A percentile compares a stretch with the other conserved stretches of the same genome.
phyloP scores from a whole-genome alignment of 768 basidiomycete species.

The Clathrus columnatus region DNA sequence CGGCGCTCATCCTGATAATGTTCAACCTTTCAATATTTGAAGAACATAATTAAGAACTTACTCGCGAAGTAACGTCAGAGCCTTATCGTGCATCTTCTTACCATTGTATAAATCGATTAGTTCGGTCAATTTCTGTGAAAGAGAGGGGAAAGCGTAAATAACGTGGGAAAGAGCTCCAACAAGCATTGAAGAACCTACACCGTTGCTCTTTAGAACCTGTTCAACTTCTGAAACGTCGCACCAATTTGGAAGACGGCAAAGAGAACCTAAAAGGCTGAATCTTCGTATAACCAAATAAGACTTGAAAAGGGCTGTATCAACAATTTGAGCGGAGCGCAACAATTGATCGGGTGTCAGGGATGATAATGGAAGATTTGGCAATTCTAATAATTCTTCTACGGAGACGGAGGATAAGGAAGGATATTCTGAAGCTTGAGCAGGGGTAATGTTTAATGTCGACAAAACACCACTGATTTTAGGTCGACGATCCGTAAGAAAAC shows the following conservation, averaged over 20 bases:
- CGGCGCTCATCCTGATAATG: constrained; percentile 59
- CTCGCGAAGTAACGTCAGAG: constrained; percentile 77
- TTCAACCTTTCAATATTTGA: neutral
- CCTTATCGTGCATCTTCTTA: constrained; percentile 91
- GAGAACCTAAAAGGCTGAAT: constrained; percentile 71
- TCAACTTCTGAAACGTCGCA: constrained; percentile 95
- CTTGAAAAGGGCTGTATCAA: constrained; percentile 93
- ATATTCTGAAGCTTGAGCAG: constrained; percentile 58
- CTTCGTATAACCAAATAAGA: constrained; percentile 74
- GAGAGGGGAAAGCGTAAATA: neutral
- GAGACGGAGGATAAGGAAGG: constrained; percentile 65
- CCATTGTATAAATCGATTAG: constrained; percentile 87
- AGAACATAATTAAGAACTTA: constrained; percentile 30
- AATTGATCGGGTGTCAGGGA: constrained; percentile 77
- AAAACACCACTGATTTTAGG: constrained; percentile 79
- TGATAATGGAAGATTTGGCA: constrained; percentile 69
- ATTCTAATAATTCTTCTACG: constrained; percentile 61
- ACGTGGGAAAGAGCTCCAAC: neutral
- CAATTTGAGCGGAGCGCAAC: constrained; percentile 82
- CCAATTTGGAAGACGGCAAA: constrained; percentile 92
- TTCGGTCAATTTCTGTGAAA: constrained; percentile 75
- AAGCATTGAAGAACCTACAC: constrained; percentile 32
- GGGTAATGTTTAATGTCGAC: constrained; percentile 55
- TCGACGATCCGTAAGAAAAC: constrained; percentile 83
- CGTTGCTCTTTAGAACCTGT: constrained; percentile 70